Evolutionary conservation across 2,329 filamentous ascomycete genomes (phyloP).

Genomic region (Didymella pinodella): DNA sequence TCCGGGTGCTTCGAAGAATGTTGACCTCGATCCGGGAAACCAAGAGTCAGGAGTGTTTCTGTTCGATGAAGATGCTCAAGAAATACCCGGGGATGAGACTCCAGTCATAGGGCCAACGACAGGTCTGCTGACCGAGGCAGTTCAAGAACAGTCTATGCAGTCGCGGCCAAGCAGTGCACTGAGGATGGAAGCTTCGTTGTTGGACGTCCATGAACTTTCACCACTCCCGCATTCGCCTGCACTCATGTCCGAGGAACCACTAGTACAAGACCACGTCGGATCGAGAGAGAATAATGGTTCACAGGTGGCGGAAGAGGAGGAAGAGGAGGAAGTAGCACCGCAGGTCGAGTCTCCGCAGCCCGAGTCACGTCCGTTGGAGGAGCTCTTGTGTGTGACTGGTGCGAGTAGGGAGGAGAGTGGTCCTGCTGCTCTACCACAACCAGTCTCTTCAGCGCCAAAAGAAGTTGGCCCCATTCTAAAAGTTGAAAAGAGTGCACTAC

Average conservation of each 20-base stretch:
- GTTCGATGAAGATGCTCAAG: conserved; percentile 27
- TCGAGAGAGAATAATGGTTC: neutral
- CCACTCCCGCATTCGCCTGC: conserved; percentile 4
- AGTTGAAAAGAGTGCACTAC: conserved; percentile 5
- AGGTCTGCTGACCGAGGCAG: neutral
- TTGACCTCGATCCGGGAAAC: conserved; percentile 27
- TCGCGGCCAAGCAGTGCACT: neutral
- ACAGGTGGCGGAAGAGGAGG: neutral
- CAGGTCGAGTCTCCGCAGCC: neutral
- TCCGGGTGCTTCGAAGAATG: conserved; percentile 2
- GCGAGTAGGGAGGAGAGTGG: neutral
- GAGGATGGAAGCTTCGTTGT: neutral
- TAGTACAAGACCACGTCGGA: neutral
- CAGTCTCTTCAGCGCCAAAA: conserved; percentile 4
- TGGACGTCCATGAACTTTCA: conserved; percentile 6
- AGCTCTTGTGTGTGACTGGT: neutral
- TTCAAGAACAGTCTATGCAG: neutral
- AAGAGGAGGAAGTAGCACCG: neutral
- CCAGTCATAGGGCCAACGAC: neutral
- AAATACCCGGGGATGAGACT: conserved; percentile 12
- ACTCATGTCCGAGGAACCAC: conserved; percentile 3
- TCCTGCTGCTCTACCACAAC: neutral
- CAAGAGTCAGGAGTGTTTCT: conserved; percentile 31
- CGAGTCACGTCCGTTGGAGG: neutral
- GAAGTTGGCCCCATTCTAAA: conserved; percentile 1